phyloP scores from a whole-genome alignment of 129 eudicot genomes.

The Tanacetum coccineum region DNA sequence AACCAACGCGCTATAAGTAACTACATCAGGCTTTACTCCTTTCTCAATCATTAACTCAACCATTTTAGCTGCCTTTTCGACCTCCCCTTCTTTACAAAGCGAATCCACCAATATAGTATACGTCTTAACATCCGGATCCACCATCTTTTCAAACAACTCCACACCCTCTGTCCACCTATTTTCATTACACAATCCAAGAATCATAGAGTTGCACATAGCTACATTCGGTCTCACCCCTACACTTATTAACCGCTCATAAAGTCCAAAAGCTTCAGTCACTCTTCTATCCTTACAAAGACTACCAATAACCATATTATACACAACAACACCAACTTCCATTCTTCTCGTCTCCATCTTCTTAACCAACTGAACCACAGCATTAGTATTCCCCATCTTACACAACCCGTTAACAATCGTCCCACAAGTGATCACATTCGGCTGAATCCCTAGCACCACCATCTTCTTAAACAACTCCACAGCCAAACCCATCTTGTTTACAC shows the following conservation, averaged over 20 bases:
- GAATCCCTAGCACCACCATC: slow-evolving; percentile 5
- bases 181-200: slow-evolving; percentile 17
- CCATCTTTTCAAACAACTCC: slow-evolving; percentile 20
- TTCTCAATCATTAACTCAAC: slow-evolving; percentile 10
- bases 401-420: slow-evolving; percentile 39
- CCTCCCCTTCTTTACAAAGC: slow-evolving; percentile 19
- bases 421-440: slow-evolving; percentile 30
- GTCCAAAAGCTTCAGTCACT: slow-evolving; percentile 12
- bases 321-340: slow-evolving; percentile 28
- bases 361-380: slow-evolving; percentile 29
- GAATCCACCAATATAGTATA: slow-evolving; percentile 26
- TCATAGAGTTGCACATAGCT: slow-evolving; percentile 21
- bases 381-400: slow-evolving; percentile 28
- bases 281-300: slow-evolving; percentile 24
- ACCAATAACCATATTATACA: slow-evolving; percentile 21
- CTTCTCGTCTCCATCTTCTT: slow-evolving; percentile 24
- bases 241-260: slow-evolving; percentile 13
- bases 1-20: slow-evolving; percentile 15
- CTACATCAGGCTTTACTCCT: slow-evolving; percentile 13
- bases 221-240: slow-evolving; percentile 11
- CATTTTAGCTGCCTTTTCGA: slow-evolving; percentile 19
- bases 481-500: slow-evolving; percentile 21
- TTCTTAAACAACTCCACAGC: slow-evolving; percentile 24
- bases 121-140: slow-evolving; percentile 16
- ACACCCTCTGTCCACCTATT: slow-evolving; percentile 16